Base-by-base conservation (phyloP, 2,329 filamentous ascomycete genomes). In the Ophiostoma montium region DNA sequence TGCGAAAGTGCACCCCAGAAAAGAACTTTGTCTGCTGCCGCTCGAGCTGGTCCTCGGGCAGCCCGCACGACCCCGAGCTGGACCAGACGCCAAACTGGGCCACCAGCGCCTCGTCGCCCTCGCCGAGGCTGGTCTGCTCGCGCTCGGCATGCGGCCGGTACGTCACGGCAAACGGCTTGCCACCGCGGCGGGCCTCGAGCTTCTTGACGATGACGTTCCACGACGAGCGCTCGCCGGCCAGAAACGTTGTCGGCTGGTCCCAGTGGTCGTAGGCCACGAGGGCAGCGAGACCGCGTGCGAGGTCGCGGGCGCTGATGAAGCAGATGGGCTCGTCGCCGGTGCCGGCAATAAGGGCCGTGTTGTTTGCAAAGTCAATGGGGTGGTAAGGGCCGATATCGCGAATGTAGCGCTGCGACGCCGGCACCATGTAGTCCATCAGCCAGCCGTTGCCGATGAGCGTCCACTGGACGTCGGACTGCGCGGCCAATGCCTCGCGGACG, bases 381-480 rank as follows among this genome's bases (percentile, higher is more conserved):
- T 45, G 43, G 19, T 21, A 45, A 6, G 21, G n/a, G 18, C 46
- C 36, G n/a, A 46, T 50, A 6, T 50, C 48, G 27, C 42, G 42
- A 21, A 51, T 42, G 31, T 51, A 48, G 42, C 50, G 50, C 19
- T 36, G 42, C 7, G 33, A 15, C 11, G 39, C 9, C 9, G 50
- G 47, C 23, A 50, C 33, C 2, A 50, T 32, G 33, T 52, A 52
- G 47, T 52, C 50, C 27, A 49, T 49, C 16, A 52, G 48, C 47
- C 50, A 52, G 47, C 50, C 50, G 32, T 19, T 35, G 38, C 36
- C 35, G 10, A 52, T 5, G 16, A 46, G 38, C 23, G 50, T 52
- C 38, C 39, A 52, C 19, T 33, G 3, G 2, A 52, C 50, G 16
- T 50, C 47, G 2, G 16, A 15, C 19, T 52, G 50, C 3, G 50